phyloP scores from a whole-genome alignment of 2,329 filamentous ascomycete genomes.

The Pseudocercospora eumusae region DNA sequence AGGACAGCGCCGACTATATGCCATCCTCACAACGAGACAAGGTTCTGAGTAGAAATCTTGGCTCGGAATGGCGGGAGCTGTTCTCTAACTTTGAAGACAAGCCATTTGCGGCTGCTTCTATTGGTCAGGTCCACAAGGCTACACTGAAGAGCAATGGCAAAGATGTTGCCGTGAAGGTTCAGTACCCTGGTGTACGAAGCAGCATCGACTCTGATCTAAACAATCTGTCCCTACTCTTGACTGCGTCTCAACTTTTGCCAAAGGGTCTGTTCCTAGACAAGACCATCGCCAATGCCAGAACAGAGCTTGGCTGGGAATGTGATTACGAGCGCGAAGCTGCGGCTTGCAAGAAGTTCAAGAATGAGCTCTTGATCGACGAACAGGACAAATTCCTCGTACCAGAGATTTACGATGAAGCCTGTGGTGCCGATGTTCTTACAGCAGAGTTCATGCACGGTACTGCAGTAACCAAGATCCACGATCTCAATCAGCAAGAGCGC shows the following conservation, averaged over 20 bases:
- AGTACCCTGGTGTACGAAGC: conserved; percentile 93
- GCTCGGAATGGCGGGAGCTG: conserved; percentile 77
- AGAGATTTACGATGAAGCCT: conserved; percentile 73
- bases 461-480: conserved; percentile 74
- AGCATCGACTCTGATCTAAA: conserved; percentile 96
- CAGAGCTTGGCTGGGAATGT: conserved; percentile 94
- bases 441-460: conserved; percentile 88
- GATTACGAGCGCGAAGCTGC: conserved; percentile 88
- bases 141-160: conserved; percentile 72
- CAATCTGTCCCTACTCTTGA: conserved; percentile 87
- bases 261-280: conserved; percentile 93
- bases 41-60: conserved; percentile 77
- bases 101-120: conserved; percentile 92
- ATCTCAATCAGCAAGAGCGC: conserved; percentile 76
- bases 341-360: conserved; percentile 72
- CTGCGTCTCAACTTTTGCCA: conserved; percentile 84
- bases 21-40: conserved; percentile 87
- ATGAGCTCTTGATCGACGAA: conserved; percentile 71
- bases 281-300: conserved; percentile 91
- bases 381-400: conserved; percentile 76
- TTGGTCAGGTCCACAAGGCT: conserved; percentile 91
- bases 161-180: conserved; percentile 89
- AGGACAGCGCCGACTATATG: conserved; percentile 98
- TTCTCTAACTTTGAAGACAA: conserved; percentile 85
- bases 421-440: conserved; percentile 82